Conservation (phyloP, 352 stramenopile species). For the Pythium utonaiense region DNA sequence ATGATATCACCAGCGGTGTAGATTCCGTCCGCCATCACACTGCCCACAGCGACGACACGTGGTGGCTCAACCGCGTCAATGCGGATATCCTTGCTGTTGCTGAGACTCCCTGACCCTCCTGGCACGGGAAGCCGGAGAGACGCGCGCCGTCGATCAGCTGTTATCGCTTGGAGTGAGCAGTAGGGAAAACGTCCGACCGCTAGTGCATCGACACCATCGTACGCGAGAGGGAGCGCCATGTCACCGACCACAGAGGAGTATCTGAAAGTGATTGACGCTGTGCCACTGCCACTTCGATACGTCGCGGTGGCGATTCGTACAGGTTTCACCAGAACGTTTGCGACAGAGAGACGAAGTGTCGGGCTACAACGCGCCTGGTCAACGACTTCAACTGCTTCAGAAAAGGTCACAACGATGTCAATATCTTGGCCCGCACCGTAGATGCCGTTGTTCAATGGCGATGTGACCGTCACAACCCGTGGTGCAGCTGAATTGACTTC, state of each 20-base stretch:
- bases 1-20: slow-evolving; percentile 61
- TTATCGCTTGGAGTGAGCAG: slow-evolving; percentile 26
- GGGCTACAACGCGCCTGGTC: slow-evolving; percentile 11
- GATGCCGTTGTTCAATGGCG: slow-evolving; percentile 36
- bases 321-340: slow-evolving; percentile 17
- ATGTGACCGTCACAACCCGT: slow-evolving; percentile 46
- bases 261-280: slow-evolving; percentile 33
- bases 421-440: slow-evolving; percentile 62
- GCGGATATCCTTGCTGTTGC: slow-evolving; percentile 58
- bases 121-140: slow-evolving; percentile 42
- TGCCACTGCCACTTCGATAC: slow-evolving; percentile 41
- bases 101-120: slow-evolving; percentile 44
- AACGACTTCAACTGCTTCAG: slow-evolving; percentile 35
- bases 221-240: slow-evolving; percentile 54
- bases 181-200: slow-evolving; percentile 18
- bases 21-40: slow-evolving; percentile 38
- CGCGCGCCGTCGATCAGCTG: slow-evolving; percentile 28
- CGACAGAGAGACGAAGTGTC: slow-evolving; percentile 42
- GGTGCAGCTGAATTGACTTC: slow-evolving; percentile 43
- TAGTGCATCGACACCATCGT: slow-evolving; percentile 50
- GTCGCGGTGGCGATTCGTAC: slow-evolving; percentile 16
- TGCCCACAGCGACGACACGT: slow-evolving; percentile 45
- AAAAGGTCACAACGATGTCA: slow-evolving; percentile 52
- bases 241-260: slow-evolving; percentile 41
- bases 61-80: slow-evolving; percentile 61